phyloP scores from a whole-genome alignment of 306 rosid genomes.

The Comarum palustre region DNA sequence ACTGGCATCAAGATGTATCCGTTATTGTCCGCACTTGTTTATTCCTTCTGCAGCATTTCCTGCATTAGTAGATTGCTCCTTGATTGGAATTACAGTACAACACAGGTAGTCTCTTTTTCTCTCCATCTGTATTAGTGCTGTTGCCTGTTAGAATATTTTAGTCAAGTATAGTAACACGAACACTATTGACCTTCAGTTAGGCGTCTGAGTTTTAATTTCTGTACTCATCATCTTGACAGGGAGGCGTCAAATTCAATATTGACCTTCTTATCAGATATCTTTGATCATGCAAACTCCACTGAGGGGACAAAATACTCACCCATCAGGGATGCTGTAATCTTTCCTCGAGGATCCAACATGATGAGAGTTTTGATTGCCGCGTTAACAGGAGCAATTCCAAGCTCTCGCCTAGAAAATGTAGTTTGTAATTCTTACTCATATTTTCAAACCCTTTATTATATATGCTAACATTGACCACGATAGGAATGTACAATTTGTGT shows the following conservation, averaged over 20 bases:
- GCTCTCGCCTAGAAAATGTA: conserved; percentile 90
- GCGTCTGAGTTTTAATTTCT: conserved; percentile 19
- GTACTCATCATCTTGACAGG: conserved; percentile 46
- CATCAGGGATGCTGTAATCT: conserved; percentile 60
- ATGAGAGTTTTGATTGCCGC: conserved; percentile 86
- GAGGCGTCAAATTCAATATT: conserved; percentile 97
- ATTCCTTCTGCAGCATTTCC: conserved; percentile 88
- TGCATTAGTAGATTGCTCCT: conserved; percentile 84
- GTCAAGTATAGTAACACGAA: neutral
- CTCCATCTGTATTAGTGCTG: neutral
- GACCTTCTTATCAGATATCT: conserved; percentile 85
- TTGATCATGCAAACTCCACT: conserved; percentile 65
- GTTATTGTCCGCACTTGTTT: conserved; percentile 95
- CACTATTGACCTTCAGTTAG: neutral
- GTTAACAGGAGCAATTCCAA: conserved; percentile 90
- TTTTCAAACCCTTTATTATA: neutral
- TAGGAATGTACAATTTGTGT: conserved; percentile 10
- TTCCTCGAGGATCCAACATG: conserved; percentile 75
- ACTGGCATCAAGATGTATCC: conserved; percentile 98
- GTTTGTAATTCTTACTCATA: neutral
- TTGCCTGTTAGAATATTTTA: neutral
- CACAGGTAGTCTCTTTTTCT: conserved; percentile 53
- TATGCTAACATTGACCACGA: neutral
- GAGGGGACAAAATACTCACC: conserved; percentile 62
- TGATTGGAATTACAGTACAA: conserved; percentile 94